Evolutionary conservation across 257 asterid genomes (phyloP), one percentile per base, ranked within the genome.

Genomic region (Coffea eugenioides): DNA sequence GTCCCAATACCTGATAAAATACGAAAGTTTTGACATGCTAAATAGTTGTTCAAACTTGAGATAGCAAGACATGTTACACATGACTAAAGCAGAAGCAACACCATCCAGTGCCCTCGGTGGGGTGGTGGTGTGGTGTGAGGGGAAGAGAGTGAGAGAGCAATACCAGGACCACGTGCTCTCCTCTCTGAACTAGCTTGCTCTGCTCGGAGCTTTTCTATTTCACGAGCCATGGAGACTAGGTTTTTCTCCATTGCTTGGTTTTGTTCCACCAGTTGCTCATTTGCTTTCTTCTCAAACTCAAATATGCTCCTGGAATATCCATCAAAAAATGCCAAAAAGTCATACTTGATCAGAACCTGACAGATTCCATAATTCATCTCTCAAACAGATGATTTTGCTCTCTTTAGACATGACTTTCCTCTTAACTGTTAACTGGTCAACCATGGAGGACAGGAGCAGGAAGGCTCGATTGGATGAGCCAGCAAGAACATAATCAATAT

Each of bases 211-310:
- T 88, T 89, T 86, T 96, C 99, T 48, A 92, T 86, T 83, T 96
- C 98, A 73, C 97, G 95, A 83, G 99, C 97, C 98, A 91, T 89
- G 41, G 93, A 87, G 75, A 92, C 80, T 41, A 95, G 92, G 87
- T 92, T 91, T 64, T 87, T 88, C 90, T 92, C 96, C 95, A 95
- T 80, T 14, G 90, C 78, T 69, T 87, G 88, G 83, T 91, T 95
- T 84, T 92, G 97, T 78, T 90, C 97, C 73, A 84, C 83, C 80
- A 92, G 77, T 78, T 90, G 97, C 75, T 87, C 92, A 57, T 91
- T 93, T 75, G 90, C 89, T 84, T 93, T 91, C 88, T 93, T 93
- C 91, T 93, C 98, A 82, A 85, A 88, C 71, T 92, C 98, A 34
- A 70, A 89, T 15, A 80, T 84, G 81, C 97, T 91, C 92, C 99